Evolutionary conservation across 2,329 filamentous ascomycete genomes (phyloP), one percentile per base, ranked within the genome.

Genomic region (Xylariomycetidae sp.): DNA sequence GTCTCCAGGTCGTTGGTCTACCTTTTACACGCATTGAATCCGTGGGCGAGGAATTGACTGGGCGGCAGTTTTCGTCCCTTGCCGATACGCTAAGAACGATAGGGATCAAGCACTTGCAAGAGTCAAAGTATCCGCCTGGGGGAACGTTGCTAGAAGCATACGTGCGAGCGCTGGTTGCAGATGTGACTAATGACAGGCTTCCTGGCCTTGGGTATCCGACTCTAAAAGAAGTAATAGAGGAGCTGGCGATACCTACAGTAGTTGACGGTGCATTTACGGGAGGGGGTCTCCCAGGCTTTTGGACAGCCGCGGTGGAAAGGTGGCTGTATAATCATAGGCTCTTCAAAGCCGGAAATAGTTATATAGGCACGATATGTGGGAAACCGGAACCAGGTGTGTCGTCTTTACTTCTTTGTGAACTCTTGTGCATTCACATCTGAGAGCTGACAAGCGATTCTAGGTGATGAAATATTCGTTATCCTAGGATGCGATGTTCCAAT

Each of bases 391-490:
- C 26, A 17, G 40, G 45, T 46, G 27, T 33, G 36, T n/a, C n/a
- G n/a, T n/a, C n/a, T n/a, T n/a, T 31, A 23, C 20, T n/a, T 8
- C 20, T 23, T 23, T 23, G 20, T 8, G n/a, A n/a, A 23, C 20
- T 23, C n/a, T 23, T 23, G 8, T 23, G 8, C n/a, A 8, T 23
- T 23, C n/a, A 23, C n/a, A 30, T 17, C 16, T 30, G 23, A 18
- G 27, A 6, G 22, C 13, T 33, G 9, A 41, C 10, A 12, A 28
- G 12, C 10, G 30, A 5, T 22, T 28, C 10, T 33, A 48, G 48
- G 38, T 5, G 48, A 49, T 15, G 25, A 45, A 18, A 29, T 44
- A 6, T 46, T 44, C 17, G 30, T 45, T 5, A 29, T 49, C 8
- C 41, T 38, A 5, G 44, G 42, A 10, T 42, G 37, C 13, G 18